Percentiles rank a stretch among this genome's conserved stretches.
phyloP scores from a whole-genome alignment of 345 rosid species.

The Nasturtium officinale region DNA sequence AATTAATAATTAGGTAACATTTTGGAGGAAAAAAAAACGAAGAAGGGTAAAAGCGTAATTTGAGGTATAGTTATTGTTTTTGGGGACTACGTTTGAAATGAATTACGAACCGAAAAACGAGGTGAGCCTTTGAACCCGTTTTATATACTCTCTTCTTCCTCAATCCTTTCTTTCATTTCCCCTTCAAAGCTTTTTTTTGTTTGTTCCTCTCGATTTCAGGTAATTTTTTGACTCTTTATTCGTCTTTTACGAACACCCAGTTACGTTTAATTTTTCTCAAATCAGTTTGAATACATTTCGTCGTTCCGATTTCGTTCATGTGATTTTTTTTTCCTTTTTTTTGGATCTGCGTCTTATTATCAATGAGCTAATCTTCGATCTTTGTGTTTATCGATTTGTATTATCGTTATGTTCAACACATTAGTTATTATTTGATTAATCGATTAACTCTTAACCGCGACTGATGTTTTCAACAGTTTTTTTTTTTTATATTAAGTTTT shows the following conservation, averaged over 20 bases:
- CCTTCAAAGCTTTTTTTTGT: neutral
- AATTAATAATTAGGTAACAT: too few relatives aligned
- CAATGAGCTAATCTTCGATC: neutral
- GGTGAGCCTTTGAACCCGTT: constrained; percentile 43
- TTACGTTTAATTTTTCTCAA: neutral
- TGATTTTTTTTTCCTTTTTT: neutral
- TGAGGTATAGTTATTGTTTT: too few relatives aligned
- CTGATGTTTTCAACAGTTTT: constrained; percentile 32
- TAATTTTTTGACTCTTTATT: neutral
- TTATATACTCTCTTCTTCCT: neutral
- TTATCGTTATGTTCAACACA: neutral
- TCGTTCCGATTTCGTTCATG: neutral
- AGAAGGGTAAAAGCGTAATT: neutral
- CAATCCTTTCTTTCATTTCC: too few relatives aligned
- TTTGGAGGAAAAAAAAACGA: neutral
- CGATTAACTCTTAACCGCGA: constrained; percentile 10
- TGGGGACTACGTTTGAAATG: neutral
- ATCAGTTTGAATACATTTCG: neutral
- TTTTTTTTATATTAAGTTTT: neutral
- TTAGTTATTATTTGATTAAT: constrained; percentile 22
- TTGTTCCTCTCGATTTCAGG: constrained; percentile 15
- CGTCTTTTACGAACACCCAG: neutral
- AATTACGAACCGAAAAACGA: constrained; percentile 22
- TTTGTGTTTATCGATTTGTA: neutral
- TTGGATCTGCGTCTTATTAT: constrained; percentile 23